Conservation (phyloP, 129 eudicot species). For the carrot (Daucus carota) region DH1_v3.0 NC_030384.2:25475001-25475500, state of each 20-base stretch:
- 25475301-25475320: too few species aligned
- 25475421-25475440: not conserved
- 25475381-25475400: too few species aligned
- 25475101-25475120: not conserved
- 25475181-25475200: not conserved
- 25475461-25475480: too few species aligned
- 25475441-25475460: not conserved
- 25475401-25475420: too few species aligned
- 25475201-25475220: not conserved
- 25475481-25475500: too few species aligned
- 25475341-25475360: not conserved
- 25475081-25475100: not conserved
- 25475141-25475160: not conserved
- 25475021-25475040: not conserved
- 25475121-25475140: not conserved
- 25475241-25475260: not conserved
- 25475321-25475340: not conserved
- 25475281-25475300: not conserved
- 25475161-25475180: not conserved
- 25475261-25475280: not conserved
- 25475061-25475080: not conserved
- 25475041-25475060: not conserved
- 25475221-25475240: not conserved
- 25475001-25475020: constrained; percentile 53
- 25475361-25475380: not conserved